Percentiles rank a stretch among this genome's conserved stretches.
Conservation (phyloP, 169 alveolate species). For the Plasmodium vinckei region DNA sequence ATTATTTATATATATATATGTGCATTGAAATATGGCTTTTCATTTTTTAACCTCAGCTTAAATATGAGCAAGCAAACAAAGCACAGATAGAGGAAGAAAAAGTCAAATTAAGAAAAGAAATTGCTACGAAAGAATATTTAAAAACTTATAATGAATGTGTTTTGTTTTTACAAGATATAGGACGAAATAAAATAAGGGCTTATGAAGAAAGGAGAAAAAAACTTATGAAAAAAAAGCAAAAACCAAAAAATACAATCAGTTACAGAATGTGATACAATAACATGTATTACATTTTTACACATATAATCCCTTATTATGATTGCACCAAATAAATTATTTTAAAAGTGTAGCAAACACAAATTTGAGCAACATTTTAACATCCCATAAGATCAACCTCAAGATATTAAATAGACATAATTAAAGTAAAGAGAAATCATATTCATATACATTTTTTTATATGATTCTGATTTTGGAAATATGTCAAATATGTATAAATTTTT, state of each 20-base stretch:
- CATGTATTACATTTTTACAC: neutral
- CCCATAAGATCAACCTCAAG: neutral
- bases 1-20: conserved; percentile 1
- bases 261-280: neutral
- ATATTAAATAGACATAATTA: conserved; percentile 17
- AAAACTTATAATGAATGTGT: conserved; percentile 31
- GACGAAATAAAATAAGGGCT: conserved; percentile 48
- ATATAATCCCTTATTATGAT: too few species aligned
- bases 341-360: too few species aligned
- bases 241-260: conserved; percentile 23
- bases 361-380: too few species aligned
- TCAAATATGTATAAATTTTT: conserved; percentile 26
- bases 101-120: conserved; percentile 38
- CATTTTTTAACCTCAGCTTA: neutral
- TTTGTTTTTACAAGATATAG: conserved; percentile 59
- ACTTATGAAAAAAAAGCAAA: conserved; percentile 8
- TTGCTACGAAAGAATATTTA: conserved; percentile 29
- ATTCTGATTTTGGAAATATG: conserved; percentile 34
- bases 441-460: conserved; percentile 36
- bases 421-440: conserved; percentile 26
- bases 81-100: conserved; percentile 35
- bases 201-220: conserved; percentile 41
- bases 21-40: neutral
- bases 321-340: too few species aligned
- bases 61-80: conserved; percentile 48